These are phyloP conservation scores for Gyrodon lividus DNA, from an alignment of 768 basidiomycete genomes.

Conservation along the genomic window DNA sequence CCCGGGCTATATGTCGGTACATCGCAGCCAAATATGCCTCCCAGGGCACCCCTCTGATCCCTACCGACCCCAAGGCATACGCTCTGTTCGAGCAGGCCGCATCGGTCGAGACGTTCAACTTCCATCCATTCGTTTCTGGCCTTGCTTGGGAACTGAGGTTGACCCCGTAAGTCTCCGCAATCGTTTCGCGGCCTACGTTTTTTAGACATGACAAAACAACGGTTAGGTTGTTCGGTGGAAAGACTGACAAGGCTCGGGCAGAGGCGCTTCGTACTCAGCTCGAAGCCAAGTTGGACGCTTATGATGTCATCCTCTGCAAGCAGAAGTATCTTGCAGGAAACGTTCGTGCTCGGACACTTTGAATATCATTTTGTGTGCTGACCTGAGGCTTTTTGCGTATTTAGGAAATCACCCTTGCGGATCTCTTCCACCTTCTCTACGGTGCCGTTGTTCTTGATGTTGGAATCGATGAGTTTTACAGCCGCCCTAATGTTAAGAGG, in stretches of 20 bases:
- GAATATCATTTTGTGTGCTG: neutral
- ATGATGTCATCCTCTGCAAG: slow-evolving; percentile 35
- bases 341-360: slow-evolving; percentile 10
- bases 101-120: slow-evolving; percentile 52
- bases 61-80: slow-evolving; percentile 31
- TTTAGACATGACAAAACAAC: neutral
- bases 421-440: slow-evolving; percentile 20
- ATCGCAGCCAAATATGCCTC: slow-evolving; percentile 38
- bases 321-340: slow-evolving; percentile 37
- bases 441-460: slow-evolving; percentile 11
- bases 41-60: slow-evolving; percentile 37
- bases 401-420: slow-evolving; percentile 21
- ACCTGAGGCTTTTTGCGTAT: neutral
- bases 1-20: slow-evolving; percentile 43
- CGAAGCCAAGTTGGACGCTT: slow-evolving; percentile 30
- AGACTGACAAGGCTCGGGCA: slow-evolving; percentile 33
- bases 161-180: slow-evolving; percentile 37
- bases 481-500: slow-evolving; percentile 22
- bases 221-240: slow-evolving; percentile 17
- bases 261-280: slow-evolving; percentile 29
- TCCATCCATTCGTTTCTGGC: slow-evolving; percentile 42
- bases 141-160: slow-evolving; percentile 46
- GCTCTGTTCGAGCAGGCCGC: slow-evolving; percentile 53
- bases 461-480: slow-evolving; percentile 13
- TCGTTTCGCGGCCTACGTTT: neutral